Evolutionary conservation across 306 rosid species (phyloP).

Genomic region (Gastrolobium villosum): DNA sequence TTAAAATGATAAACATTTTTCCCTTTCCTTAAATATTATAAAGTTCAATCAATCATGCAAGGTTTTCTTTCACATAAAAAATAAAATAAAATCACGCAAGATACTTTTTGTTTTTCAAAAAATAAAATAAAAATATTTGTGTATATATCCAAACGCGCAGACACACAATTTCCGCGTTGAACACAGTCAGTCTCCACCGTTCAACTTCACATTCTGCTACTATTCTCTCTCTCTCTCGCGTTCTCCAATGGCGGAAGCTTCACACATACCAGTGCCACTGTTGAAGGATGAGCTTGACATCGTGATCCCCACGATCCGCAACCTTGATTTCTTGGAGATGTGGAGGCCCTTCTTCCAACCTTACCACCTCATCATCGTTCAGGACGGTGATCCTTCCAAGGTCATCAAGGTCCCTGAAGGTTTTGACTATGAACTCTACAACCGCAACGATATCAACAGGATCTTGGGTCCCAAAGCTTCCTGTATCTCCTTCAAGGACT

Average conservation of each 20-base stretch:
- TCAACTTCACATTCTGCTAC: neutral
- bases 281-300: constrained; percentile 85
- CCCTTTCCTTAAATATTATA: too few relatives aligned
- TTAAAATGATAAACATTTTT: too few relatives aligned
- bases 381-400: constrained; percentile 85
- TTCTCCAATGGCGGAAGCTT: constrained; percentile 59
- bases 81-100: too few relatives aligned
- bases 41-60: too few relatives aligned
- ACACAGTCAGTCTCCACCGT: neutral
- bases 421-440: constrained; percentile 78
- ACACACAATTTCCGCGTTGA: constrained; percentile 29
- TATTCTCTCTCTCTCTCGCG: neutral
- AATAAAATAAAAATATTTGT: too few relatives aligned
- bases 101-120: too few relatives aligned
- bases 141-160: neutral
- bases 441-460: constrained; percentile 80
- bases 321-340: constrained; percentile 91
- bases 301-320: constrained; percentile 91
- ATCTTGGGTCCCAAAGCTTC: constrained; percentile 83
- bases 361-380: constrained; percentile 82
- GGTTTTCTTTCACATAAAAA: too few relatives aligned
- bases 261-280: constrained; percentile 54
- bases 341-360: constrained; percentile 84
- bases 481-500: constrained; percentile 92
- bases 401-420: constrained; percentile 76